Evolutionary conservation across 495 filamentous ascomycete species (phyloP).

Genomic region (Thozetella sp.): DNA sequence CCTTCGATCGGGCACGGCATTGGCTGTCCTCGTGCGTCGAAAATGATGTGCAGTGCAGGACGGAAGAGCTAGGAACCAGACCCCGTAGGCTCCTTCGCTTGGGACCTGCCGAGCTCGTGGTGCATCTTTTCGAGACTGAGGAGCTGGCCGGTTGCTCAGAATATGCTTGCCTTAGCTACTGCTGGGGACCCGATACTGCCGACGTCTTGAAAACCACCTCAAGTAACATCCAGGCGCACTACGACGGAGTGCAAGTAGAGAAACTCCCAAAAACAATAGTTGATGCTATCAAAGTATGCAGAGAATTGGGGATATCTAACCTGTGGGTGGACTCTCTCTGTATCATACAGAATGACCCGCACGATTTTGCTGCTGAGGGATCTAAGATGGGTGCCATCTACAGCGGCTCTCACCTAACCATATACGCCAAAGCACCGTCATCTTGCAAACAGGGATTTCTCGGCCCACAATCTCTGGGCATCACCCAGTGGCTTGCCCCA

Average conservation of each 20-base stretch:
- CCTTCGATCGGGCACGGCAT: no score
- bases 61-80: no score
- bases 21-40: no score
- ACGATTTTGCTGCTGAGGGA: conserved; percentile 24
- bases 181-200: background rate
- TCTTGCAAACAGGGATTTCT: conserved; percentile 8
- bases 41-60: no score
- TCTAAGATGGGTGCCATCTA: conserved; percentile 28
- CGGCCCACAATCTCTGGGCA: background rate
- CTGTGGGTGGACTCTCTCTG: no score
- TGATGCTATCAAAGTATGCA: conserved; percentile 4
- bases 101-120: no score
- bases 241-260: background rate
- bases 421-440: conserved; percentile 9
- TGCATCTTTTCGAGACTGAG: no score
- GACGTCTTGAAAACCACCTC: background rate
- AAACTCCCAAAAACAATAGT: background rate
- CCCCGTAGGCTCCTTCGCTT: no score
- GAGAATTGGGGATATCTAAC: background rate
- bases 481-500: background rate
- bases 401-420: conserved; percentile 22
- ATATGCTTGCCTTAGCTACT: no score
- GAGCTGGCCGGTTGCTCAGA: no score
- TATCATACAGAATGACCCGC: conserved; percentile 28
- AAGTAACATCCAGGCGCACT: background rate